Evolutionary conservation across 2,329 filamentous ascomycete genomes (phyloP).

Genomic region (Dactylellina drechsleri): DNA sequence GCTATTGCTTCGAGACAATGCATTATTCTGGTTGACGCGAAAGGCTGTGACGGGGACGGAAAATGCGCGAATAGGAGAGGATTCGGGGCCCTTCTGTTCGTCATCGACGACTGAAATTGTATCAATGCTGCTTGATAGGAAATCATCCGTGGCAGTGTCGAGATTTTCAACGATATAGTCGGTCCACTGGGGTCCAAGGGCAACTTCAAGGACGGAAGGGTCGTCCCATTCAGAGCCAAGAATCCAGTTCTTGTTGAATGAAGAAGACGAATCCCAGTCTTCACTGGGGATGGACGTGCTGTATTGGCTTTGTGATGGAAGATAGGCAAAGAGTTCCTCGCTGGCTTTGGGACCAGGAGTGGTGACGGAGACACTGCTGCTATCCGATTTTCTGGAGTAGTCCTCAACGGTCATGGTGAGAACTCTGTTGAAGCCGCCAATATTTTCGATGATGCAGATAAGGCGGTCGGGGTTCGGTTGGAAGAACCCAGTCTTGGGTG

Average conservation of each 20-base stretch:
- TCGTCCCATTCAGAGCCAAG: conserved; percentile 47
- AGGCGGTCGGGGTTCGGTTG: conserved; percentile 39
- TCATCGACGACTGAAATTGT: conserved; percentile 20
- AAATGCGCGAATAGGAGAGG: conserved; percentile 46
- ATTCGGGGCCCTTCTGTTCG: conserved; percentile 25
- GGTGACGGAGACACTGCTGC: conserved; percentile 32
- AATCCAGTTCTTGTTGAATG: conserved; percentile 40
- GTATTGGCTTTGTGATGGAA: conserved; percentile 43
- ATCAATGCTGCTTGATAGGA: conserved; percentile 14
- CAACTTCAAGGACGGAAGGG: conserved; percentile 25
- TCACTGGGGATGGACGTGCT: conserved; percentile 47
- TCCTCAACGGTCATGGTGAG: conserved; percentile 48
- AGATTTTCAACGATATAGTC: conserved; percentile 46
- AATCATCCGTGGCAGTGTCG: conserved; percentile 19
- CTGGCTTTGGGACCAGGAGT: conserved; percentile 43
- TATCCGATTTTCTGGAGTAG: conserved; percentile 27
- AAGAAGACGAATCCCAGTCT: conserved; percentile 47
- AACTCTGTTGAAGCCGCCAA: conserved; percentile 34
- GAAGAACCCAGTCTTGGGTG: conserved; percentile 44
- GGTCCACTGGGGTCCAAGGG: conserved; percentile 30
- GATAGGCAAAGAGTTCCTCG: conserved; percentile 53
- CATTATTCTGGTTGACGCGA: conserved; percentile 50
- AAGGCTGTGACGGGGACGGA: conserved; percentile 52
- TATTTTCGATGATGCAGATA: conserved; percentile 46
- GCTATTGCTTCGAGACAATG: conserved; percentile 43